Conservation (phyloP, 495 filamentous ascomycete genomes). For the Sphaerosporella brunnea region DNA sequence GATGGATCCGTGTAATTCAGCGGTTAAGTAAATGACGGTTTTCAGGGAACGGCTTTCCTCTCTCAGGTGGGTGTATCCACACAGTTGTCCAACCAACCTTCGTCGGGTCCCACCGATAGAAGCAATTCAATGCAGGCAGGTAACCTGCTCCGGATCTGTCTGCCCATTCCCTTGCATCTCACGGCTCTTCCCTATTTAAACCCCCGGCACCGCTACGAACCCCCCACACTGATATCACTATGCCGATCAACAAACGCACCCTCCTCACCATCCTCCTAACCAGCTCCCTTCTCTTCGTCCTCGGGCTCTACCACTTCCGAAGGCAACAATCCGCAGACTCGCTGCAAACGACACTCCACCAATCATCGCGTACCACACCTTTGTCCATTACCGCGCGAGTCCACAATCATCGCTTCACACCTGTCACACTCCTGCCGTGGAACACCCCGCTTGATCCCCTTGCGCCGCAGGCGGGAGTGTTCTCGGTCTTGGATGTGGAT, state of each 20-base stretch:
- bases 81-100: too few relatives aligned
- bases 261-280: background rate
- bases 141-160: too few relatives aligned
- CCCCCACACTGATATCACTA: background rate
- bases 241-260: background rate
- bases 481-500: background rate
- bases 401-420: background rate
- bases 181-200: too few relatives aligned
- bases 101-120: too few relatives aligned
- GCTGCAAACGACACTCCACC: background rate
- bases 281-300: background rate
- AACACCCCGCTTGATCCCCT: background rate
- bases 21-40: too few relatives aligned
- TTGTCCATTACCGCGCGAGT: background rate
- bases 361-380: background rate
- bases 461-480: background rate
- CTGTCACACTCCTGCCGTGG: background rate
- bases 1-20: too few relatives aligned
- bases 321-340: background rate
- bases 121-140: too few relatives aligned
- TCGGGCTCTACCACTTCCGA: background rate
- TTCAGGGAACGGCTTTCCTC: too few relatives aligned
- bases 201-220: too few relatives aligned
- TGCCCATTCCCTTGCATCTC: too few relatives aligned
- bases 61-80: too few relatives aligned